Conservation (phyloP, 108 stramenopile genomes). For the Cyclostephanos tholiformis region DNA sequence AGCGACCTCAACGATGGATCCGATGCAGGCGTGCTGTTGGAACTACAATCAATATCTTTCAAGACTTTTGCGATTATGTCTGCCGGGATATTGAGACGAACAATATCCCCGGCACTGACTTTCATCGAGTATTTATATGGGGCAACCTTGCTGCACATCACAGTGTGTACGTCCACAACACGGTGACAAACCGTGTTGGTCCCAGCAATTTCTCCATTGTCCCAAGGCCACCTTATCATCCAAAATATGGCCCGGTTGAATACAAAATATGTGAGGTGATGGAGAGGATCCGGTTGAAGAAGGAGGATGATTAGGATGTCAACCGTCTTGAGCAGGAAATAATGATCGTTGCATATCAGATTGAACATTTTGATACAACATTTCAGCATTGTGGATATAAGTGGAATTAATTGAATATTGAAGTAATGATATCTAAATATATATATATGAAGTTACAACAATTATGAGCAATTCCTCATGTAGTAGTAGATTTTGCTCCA, state of each 20-base stretch:
- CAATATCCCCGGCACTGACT: conserved; percentile 13
- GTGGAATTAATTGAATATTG: neutral
- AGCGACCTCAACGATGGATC: conserved; percentile 15
- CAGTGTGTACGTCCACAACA: conserved; percentile 18
- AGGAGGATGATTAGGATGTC: conserved; percentile 1
- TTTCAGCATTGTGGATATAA: conserved; percentile 16
- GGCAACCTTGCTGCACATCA: conserved; percentile 25
- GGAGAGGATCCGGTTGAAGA: neutral
- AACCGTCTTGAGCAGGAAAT: conserved; percentile 8
- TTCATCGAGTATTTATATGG: conserved; percentile 17
- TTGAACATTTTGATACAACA: conserved; percentile 10
- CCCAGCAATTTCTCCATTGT: conserved; percentile 19
- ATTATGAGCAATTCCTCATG: too few species aligned
- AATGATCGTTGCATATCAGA: neutral
- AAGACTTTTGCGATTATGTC: conserved; percentile 17
- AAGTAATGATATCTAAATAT: too few species aligned
- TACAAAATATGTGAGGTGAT: conserved; percentile 26
- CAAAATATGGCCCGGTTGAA: conserved; percentile 28
- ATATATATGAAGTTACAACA: too few species aligned
- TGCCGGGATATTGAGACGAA: conserved; percentile 21
- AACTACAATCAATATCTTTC: conserved; percentile 14
- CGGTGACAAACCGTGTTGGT: conserved; percentile 5
- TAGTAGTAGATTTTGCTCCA: too few species aligned
- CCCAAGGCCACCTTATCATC: conserved; percentile 15
- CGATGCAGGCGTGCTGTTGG: conserved; percentile 3